A percentile compares a stretch with the other conserved stretches of the same genome.
phyloP scores from a whole-genome alignment of 306 rosid species.

The Cucumis hystrix region DNA sequence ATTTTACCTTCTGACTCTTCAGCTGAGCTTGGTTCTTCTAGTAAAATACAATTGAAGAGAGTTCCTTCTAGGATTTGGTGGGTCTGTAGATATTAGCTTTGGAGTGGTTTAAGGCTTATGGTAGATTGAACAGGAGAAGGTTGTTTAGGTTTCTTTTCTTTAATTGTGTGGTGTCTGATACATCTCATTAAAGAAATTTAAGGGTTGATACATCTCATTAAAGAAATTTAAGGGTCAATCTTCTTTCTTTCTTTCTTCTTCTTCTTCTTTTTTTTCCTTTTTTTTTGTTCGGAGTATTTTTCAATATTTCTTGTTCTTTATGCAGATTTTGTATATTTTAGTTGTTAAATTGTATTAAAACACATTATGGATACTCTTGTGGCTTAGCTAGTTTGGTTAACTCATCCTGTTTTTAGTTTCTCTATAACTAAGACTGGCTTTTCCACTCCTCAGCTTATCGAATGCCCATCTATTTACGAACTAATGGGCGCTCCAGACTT shows the following conservation, averaged over 20 bases:
- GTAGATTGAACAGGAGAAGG: not conserved
- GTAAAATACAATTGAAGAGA: not conserved
- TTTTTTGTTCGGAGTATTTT: not conserved
- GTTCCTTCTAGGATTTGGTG: not conserved
- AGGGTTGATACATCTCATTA: no score
- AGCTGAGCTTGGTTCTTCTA: not conserved
- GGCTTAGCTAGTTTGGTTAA: not conserved
- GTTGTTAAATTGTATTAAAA: not conserved
- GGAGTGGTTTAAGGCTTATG: not conserved
- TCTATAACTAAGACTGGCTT: not conserved
- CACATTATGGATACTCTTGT: not conserved
- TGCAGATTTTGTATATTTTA: not conserved
- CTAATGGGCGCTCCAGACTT: slow-evolving; percentile 55
- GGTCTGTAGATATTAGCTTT: not conserved
- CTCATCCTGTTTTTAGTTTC: not conserved
- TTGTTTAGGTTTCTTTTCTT: not conserved
- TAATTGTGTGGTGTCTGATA: not conserved
- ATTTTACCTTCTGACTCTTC: not conserved
- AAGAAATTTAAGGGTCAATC: not conserved
- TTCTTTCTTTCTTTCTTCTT: not conserved
- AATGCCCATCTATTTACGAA: slow-evolving; percentile 87
- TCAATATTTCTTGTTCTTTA: not conserved
- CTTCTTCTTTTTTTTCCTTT: no score
- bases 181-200: not conserved
- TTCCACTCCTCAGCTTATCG: slow-evolving; percentile 60